Conservation (phyloP, 1,284 basidiomycete species). For the Volvariella surrecta region DNA sequence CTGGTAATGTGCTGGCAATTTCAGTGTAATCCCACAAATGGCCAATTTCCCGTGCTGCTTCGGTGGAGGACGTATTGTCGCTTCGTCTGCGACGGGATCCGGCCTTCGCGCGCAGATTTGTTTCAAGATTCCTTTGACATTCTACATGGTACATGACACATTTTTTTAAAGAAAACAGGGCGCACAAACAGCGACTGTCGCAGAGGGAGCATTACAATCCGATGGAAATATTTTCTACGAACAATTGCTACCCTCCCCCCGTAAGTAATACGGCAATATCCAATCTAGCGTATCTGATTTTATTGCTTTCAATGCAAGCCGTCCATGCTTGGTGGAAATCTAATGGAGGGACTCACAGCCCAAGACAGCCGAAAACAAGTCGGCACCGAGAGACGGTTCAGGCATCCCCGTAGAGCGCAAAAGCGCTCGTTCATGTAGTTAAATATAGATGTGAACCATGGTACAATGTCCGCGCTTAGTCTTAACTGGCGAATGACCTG, state of each 20-base stretch:
- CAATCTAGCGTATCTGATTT: too few species aligned
- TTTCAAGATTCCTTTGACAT: background rate
- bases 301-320: too few species aligned
- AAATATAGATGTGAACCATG: constrained; percentile 40
- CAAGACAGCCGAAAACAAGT: background rate
- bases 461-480: constrained; percentile 10
- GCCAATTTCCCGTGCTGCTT: too few species aligned
- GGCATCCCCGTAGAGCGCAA: constrained; percentile 56
- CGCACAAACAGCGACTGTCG: constrained; percentile 53
- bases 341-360: constrained; percentile 15
- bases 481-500: constrained; percentile 17
- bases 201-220: constrained; percentile 44
- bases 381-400: constrained; percentile 41
- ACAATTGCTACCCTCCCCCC: too few species aligned
- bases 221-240: constrained; percentile 32
- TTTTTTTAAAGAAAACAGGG: constrained; percentile 26
- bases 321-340: too few species aligned
- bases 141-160: background rate
- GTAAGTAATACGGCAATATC: too few species aligned
- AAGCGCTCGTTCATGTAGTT: constrained; percentile 49
- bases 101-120: too few species aligned
- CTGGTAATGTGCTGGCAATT: too few species aligned
- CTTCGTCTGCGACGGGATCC: too few species aligned
- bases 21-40: too few species aligned
- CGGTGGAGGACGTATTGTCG: too few species aligned